phyloP scores from a whole-genome alignment of 2,329 filamentous ascomycete species.

The Diaporthe australafricana region DNA sequence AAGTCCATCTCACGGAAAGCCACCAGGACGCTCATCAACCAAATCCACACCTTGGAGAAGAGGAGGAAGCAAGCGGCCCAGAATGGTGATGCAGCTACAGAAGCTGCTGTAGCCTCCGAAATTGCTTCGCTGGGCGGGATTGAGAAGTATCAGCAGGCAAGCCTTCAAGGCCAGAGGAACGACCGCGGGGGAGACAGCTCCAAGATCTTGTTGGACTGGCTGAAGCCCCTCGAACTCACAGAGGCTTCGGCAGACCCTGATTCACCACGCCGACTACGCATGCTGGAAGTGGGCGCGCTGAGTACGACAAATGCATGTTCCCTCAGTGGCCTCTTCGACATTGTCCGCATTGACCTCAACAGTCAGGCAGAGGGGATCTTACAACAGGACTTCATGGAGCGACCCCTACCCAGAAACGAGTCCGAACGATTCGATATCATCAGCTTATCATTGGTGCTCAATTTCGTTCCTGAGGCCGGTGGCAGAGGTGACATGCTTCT shows the following conservation, averaged over 20 bases:
- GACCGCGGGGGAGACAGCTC: conserved; percentile 77
- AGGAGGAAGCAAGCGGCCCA: conserved; percentile 65
- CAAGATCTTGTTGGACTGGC: conserved; percentile 72
- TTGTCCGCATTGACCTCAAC: conserved; percentile 89
- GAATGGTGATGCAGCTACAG: conserved; percentile 63
- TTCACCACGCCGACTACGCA: conserved; percentile 56
- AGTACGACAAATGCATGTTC: conserved; percentile 89
- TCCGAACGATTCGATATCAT: conserved; percentile 85
- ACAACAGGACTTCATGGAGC: conserved; percentile 94
- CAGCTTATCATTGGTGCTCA: conserved; percentile 91
- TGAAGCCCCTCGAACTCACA: conserved; percentile 52
- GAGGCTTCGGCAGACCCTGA: conserved; percentile 31
- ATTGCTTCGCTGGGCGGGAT: conserved; percentile 71
- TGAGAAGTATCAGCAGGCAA: conserved; percentile 73
- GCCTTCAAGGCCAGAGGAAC: conserved; percentile 74
- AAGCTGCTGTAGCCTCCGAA: conserved; percentile 60
- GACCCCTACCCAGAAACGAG: conserved; percentile 74
- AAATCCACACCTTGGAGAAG: conserved; percentile 74
- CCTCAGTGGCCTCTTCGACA: conserved; percentile 74
- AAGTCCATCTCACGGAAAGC: conserved; percentile 73
- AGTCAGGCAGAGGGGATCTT: conserved; percentile 85
- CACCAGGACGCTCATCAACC: conserved; percentile 73
- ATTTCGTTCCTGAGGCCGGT: conserved; percentile 86
- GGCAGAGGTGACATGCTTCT: conserved; percentile 87
- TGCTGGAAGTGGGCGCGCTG: conserved; percentile 91